Evolutionary conservation across 2,329 filamentous ascomycete species (phyloP), one percentile per base, ranked within the genome.

Genomic region (Xenosphaeropsis pyriputrescens): DNA sequence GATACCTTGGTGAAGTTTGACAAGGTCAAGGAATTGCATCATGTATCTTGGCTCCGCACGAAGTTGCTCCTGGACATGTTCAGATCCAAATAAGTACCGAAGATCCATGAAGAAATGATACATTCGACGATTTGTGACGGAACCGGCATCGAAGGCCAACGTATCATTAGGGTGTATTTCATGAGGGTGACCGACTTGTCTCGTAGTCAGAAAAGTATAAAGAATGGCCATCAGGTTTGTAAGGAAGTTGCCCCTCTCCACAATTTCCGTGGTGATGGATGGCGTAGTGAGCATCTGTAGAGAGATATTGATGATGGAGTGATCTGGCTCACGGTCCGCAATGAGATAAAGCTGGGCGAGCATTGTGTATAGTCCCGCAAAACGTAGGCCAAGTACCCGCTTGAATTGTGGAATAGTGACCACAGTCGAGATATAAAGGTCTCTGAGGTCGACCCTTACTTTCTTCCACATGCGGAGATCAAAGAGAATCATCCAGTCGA

Each of bases 61-160:
- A 44, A 96, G 72, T 38, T 80, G 76, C 47, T 85, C 76, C 54
- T 94, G 86, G 2, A 96, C 86, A 54, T 93, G 84, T 19, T 84
- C 75, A 0, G 88, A 93, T 32, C 81, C 76, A 44, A 96, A 84
- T 1, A 98, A 73, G 58, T 91, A 94, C 50, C 86, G 85, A 47
- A 96, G 67, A 55, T 98, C 91, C 41, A 88, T 72, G 61, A 96
- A 98, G 64, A 98, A 98, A 57, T 96, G 91, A 52, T 95, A 95
- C 69, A 98, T 86, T 26, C 91, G 76, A 35, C 91, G 71, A 56
- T 98, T 98, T 0, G 88, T 93, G 13, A 96, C 85, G 1, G 89
- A 91, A 1, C 91, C 91, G 26, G 85, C 82, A 55, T 98, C 91
- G 50, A 96, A 94, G 0, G 86, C 85, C 35, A 98, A 67, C 1